Conservation (phyloP, 768 basidiomycete genomes). For the Naganishia vishniacii region DNA sequence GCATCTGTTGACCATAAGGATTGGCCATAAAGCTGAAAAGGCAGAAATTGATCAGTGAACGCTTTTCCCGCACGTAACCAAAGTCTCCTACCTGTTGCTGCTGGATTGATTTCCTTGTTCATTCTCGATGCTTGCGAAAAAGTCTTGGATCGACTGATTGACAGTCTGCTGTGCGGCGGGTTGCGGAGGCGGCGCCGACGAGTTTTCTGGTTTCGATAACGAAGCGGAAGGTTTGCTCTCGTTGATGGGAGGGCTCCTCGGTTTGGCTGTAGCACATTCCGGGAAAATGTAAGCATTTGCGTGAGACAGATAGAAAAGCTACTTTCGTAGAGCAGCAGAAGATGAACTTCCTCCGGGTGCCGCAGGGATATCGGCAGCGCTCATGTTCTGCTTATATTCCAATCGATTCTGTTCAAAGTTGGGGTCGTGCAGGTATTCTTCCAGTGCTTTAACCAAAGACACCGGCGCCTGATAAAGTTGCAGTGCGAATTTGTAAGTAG, state of each 20-base stretch:
- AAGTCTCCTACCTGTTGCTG: constrained; percentile 54
- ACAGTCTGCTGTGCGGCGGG: constrained; percentile 37
- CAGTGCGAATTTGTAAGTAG: constrained; percentile 14
- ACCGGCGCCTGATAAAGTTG: constrained; percentile 74
- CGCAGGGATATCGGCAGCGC: constrained; percentile 54
- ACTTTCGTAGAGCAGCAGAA: background rate
- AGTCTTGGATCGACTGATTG: constrained; percentile 64
- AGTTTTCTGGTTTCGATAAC: constrained; percentile 20
- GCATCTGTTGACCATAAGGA: constrained; percentile 4
- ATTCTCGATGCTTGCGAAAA: constrained; percentile 82
- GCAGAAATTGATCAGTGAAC: background rate
- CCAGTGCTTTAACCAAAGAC: constrained; percentile 82
- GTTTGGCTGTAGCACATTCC: background rate
- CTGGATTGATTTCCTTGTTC: constrained; percentile 54
- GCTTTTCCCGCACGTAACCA: background rate
- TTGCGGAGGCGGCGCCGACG: constrained; percentile 28
- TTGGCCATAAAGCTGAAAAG: constrained; percentile 10
- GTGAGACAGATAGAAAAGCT: background rate
- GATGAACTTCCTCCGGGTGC: constrained; percentile 28
- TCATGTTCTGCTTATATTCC: constrained; percentile 82
- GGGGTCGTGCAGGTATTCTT: constrained; percentile 93
- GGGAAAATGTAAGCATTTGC: background rate
- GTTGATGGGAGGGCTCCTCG: no score
- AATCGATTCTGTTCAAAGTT: constrained; percentile 92
- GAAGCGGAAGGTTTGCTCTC: constrained; percentile 35